phyloP scores from a whole-genome alignment of 1,139 yeast species.

The Geotrichum bryndzae region DNA sequence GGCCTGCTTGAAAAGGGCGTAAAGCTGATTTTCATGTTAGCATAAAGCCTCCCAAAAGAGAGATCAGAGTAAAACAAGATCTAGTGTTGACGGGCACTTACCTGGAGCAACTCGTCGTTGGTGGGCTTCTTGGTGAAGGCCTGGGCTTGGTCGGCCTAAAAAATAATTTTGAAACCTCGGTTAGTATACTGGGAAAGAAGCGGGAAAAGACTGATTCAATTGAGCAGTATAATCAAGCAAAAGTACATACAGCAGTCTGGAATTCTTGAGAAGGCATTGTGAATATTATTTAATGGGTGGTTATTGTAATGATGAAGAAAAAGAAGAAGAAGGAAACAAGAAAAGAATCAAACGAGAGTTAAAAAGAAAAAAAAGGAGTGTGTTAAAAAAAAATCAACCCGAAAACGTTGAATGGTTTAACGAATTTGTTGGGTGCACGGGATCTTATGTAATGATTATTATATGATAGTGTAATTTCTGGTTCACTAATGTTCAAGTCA shows the following conservation, averaged over 20 bases:
- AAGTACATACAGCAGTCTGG: neutral
- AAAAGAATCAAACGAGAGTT: neutral
- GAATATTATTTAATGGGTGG: neutral
- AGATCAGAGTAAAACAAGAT: no score
- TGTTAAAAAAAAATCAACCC: neutral
- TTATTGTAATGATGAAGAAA: neutral
- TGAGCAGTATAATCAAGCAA: neutral
- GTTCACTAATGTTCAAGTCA: neutral
- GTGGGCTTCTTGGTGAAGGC: conserved; percentile 68
- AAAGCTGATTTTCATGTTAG: conserved; percentile 36
- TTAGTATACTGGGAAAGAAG: neutral
- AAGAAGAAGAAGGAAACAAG: neutral
- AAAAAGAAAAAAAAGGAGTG: neutral
- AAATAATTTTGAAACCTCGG: neutral
- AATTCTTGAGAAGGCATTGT: conserved; percentile 6
- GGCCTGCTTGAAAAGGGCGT: conserved; percentile 94
- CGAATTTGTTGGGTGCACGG: neutral
- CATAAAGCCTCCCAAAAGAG: conserved; percentile 36
- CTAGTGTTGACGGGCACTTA: neutral
- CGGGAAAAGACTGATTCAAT: neutral
- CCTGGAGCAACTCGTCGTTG: conserved; percentile 70
- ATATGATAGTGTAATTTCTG: neutral
- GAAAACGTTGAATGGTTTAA: neutral
- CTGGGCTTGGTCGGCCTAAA: conserved; percentile 74
- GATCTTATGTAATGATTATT: neutral